Percentiles rank a stretch among this genome's conserved stretches.
Evolutionary conservation across 1,139 yeast genomes (phyloP).

Genomic region (Protomyces arabidopsidicola): DNA sequence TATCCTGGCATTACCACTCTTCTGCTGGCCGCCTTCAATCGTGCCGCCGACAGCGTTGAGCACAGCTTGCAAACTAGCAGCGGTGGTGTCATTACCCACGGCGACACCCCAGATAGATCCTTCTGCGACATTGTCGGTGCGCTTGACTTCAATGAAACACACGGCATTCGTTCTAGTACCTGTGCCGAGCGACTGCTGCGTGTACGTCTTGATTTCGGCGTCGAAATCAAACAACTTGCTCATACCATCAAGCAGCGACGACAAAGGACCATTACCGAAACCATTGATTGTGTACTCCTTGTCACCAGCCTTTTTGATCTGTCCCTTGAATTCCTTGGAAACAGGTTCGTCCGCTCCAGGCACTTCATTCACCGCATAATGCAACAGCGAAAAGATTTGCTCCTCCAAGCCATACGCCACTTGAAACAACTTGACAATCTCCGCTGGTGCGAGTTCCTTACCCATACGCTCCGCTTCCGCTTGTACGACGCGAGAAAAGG

Average conservation of each 20-base stretch:
- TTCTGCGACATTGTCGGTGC: conserved; percentile 41
- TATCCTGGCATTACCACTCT: conserved; percentile 10
- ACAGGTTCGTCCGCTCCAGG: conserved; percentile 38
- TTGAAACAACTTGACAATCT: conserved; percentile 72
- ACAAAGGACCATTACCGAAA: conserved; percentile 90
- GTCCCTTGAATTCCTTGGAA: conserved; percentile 50
- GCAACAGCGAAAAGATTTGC: conserved; percentile 35
- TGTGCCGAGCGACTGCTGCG: conserved; percentile 87
- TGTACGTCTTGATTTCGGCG: conserved; percentile 74
- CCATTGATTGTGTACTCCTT: conserved; percentile 44
- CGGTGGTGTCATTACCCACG: conserved; percentile 85
- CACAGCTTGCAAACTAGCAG: conserved; percentile 78
- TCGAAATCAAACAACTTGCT: conserved; percentile 53
- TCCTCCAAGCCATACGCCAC: conserved; percentile 57
- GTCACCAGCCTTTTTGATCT: conserved; percentile 48
- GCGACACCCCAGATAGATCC: conserved; percentile 77
- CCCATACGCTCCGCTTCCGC: conserved; percentile 73
- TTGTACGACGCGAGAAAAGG: conserved; percentile 82
- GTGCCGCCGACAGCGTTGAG: conserved; percentile 27
- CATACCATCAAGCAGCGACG: conserved; percentile 80
- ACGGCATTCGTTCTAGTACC: conserved; percentile 88
- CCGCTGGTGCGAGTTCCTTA: conserved; percentile 73
- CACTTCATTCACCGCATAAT: conserved; percentile 38
- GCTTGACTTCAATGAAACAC: conserved; percentile 65
- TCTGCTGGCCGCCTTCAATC: conserved; percentile 19